Evolutionary conservation across 2,329 filamentous ascomycete species (phyloP), one percentile per base, ranked within the genome.

Genomic region (Ophiostoma triangulosporum): DNA sequence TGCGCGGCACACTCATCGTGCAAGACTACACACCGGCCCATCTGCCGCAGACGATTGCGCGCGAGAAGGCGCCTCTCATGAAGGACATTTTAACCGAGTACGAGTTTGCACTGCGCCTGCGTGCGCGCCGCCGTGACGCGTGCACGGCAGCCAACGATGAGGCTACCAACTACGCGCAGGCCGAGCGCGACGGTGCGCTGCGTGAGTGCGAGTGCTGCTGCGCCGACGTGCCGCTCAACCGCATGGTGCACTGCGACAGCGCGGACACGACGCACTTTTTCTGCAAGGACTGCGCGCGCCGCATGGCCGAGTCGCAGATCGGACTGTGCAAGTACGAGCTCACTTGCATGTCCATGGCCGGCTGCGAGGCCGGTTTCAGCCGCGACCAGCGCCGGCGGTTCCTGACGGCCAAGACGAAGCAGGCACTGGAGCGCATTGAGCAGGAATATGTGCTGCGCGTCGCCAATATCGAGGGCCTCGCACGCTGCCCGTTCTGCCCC

Each of bases 401-500:
- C 43, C 67, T 89, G 1, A 74, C 81, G 56, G 67, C 74, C 15
- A 77, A 76, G 46, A 70, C 81, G 0, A 70, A 77, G 29, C 69
- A 73, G 3, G 83, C 81, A 8, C 69, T 95, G 2, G 83, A 85
- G 54, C 74, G 78, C 22, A 75, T 90, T 51, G 84, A 90, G 63
- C 81, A 86, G 64, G 78, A 85, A 60, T 75, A 82, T 17, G 76
- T 80, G 24, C 71, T 95, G 36, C 76, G 78, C n/a, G 71, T 78
- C 57, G 86, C 87, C 1, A 78, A 75, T 0, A 75, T 94, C 33
- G 80, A 88, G 38, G 80, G 83, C 57, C 75, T 95, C 1, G 84
- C 78, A 31, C 80, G 77, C 31, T 95, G 88, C 59, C 87, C 88
- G 0, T 93, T 89, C 62, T 95, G 88, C 64, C 81, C 86, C 22